These are phyloP conservation scores for Talaromyces borbonicus DNA, from an alignment of 495 filamentous ascomycete genomes.

Conservation along the genomic window DNA sequence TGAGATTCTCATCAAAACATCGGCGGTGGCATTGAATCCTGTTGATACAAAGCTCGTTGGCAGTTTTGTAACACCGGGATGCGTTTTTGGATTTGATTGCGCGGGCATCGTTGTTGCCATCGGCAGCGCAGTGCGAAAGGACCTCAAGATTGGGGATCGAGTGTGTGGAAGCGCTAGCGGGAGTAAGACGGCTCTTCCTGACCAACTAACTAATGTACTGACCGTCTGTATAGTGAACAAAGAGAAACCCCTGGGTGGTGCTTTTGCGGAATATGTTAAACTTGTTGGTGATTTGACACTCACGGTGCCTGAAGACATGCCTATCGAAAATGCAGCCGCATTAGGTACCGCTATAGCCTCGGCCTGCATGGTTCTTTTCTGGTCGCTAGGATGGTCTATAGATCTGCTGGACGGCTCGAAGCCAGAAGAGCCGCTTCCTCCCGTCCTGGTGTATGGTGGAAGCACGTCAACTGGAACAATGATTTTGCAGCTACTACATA, in stretches of 20 bases:
- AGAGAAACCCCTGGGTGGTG: conserved; percentile 13
- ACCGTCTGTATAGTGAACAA: background rate
- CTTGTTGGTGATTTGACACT: conserved; percentile 24
- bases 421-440: conserved; percentile 1
- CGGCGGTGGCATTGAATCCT: conserved; percentile 37
- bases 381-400: background rate
- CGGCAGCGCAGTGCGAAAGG: conserved; percentile 3
- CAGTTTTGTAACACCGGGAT: conserved; percentile 23
- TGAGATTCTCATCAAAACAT: conserved; percentile 20
- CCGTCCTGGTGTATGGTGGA: conserved; percentile 24
- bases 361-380: conserved; percentile 7
- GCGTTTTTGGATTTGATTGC: conserved; percentile 33
- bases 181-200: conserved; percentile 3
- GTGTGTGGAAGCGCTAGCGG: conserved; percentile 3
- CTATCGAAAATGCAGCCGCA: conserved; percentile 20
- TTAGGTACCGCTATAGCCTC: conserved; percentile 12
- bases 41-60: conserved; percentile 34
- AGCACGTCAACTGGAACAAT: conserved; percentile 20
- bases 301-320: conserved; percentile 19
- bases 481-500: conserved; percentile 22
- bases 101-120: conserved; percentile 28
- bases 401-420: background rate
- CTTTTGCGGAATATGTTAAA: conserved; percentile 32
- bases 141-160: conserved; percentile 2
- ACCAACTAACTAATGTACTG: background rate